Evolutionary conservation across 2,329 filamentous ascomycete species (phyloP).

Genomic region (Podosphaera fusca): DNA sequence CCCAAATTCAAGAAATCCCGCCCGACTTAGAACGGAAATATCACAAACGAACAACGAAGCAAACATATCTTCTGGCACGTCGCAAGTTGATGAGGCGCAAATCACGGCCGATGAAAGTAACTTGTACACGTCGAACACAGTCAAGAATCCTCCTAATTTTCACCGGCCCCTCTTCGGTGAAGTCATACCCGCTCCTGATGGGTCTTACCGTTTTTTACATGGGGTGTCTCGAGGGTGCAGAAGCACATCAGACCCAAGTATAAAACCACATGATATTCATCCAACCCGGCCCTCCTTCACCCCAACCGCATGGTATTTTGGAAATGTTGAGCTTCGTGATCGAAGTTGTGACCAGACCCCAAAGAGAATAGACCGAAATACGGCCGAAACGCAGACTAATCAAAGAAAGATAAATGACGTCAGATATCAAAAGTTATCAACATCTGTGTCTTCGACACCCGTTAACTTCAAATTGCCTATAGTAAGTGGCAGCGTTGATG

Average conservation of each 20-base stretch:
- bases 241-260: conserved; percentile 49
- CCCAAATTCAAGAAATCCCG: conserved; percentile 18
- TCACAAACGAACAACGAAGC: conserved; percentile 24
- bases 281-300: conserved; percentile 35
- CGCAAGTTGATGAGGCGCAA: conserved; percentile 31
- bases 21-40: conserved; percentile 26
- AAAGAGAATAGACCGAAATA: conserved; percentile 36
- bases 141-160: conserved; percentile 13
- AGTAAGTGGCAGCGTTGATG: conserved; percentile 14
- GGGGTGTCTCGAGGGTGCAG: conserved; percentile 30
- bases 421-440: conserved; percentile 8
- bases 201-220: conserved; percentile 29
- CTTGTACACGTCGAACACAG: conserved; percentile 19
- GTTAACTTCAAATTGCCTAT: conserved; percentile 11
- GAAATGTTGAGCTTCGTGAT: conserved; percentile 14
- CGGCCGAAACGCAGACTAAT: conserved; percentile 18
- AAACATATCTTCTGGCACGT: conserved; percentile 31
- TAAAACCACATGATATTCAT: conserved; percentile 26
- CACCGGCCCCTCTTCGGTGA: conserved; percentile 52
- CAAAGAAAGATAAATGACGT: conserved; percentile 12
- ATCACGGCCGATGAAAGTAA: conserved; percentile 16
- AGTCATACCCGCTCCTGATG: conserved; percentile 35
- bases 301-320: conserved; percentile 41
- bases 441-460: conserved; percentile 3
- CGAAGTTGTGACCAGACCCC: conserved; percentile 17